Conservation (phyloP, 805 yeast species). For the Metschnikowia peoriensis region DNA sequence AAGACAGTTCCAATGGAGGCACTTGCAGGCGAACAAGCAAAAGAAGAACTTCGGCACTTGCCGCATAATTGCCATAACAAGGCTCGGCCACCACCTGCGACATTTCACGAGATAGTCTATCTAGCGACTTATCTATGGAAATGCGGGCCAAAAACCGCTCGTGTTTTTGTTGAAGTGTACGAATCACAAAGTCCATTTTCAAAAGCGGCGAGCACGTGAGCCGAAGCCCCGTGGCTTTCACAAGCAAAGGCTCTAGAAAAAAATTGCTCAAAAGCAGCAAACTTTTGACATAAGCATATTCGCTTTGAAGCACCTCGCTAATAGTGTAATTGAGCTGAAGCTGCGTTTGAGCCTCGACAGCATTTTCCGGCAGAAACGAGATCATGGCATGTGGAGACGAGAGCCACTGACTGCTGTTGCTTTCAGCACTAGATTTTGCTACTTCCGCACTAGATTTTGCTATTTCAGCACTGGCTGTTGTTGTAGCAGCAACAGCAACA, state of each 20-base stretch:
- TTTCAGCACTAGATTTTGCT: conserved; percentile 1
- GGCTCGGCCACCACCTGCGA: conserved; percentile 78
- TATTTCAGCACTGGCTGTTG: neutral
- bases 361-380: conserved; percentile 10
- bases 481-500: too few relatives aligned
- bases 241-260: conserved; percentile 14
- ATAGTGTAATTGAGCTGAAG: conserved; percentile 9
- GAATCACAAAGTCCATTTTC: conserved; percentile 5
- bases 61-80: conserved; percentile 16
- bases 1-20: conserved; percentile 12
- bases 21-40: conserved; percentile 4
- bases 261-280: conserved; percentile 12
- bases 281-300: conserved; percentile 11
- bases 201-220: conserved; percentile 15
- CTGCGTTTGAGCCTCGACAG: conserved; percentile 3
- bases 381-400: conserved; percentile 10
- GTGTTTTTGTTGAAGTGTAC: conserved; percentile 8
- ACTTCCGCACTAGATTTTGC: neutral
- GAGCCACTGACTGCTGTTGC: conserved; percentile 7
- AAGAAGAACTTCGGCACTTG: conserved; percentile 12
- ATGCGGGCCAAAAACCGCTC: conserved; percentile 7
- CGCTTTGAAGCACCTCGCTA: conserved; percentile 12
- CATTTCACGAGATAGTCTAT: conserved; percentile 58
- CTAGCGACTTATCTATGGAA: neutral
- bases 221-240: conserved; percentile 3